Evolutionary conservation across 768 basidiomycete species (phyloP).

Genomic region (Boletales sp.): DNA sequence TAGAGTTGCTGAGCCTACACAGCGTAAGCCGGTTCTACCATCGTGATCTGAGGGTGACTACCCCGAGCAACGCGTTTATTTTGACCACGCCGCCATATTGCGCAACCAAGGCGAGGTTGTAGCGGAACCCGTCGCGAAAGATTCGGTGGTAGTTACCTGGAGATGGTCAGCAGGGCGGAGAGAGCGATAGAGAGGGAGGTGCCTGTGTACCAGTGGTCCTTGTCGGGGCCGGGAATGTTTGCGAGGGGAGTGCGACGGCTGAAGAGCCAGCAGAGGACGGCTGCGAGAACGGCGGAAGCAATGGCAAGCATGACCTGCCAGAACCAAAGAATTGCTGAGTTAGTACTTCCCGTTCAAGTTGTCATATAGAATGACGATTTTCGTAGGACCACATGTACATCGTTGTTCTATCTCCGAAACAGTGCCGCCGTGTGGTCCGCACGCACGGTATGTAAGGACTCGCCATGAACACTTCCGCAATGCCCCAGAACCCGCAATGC

Average conservation of each 20-base stretch:
- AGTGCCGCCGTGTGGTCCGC: no score
- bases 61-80: slow-evolving; percentile 34
- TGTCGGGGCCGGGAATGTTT: slow-evolving; percentile 27
- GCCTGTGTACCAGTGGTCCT: slow-evolving; percentile 36
- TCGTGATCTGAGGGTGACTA: slow-evolving; percentile 4
- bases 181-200: background rate
- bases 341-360: no score
- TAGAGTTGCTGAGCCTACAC: slow-evolving; percentile 29
- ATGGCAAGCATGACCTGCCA: background rate
- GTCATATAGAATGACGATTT: no score
- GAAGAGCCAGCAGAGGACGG: slow-evolving; percentile 16
- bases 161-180: background rate
- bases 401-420: no score
- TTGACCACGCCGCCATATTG: slow-evolving; percentile 34
- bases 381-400: background rate
- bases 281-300: slow-evolving; percentile 2
- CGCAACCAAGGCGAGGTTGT: slow-evolving; percentile 28
- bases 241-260: slow-evolving; percentile 16
- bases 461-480: no score
- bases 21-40: background rate
- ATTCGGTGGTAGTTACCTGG: slow-evolving; percentile 32
- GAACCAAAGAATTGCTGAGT: no score
- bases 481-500: slow-evolving; percentile 6
- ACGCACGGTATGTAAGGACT: no score
- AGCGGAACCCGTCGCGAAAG: slow-evolving; percentile 31